Conservation (phyloP, 2,329 filamentous ascomycete genomes). For the Knufia petricola region DNA sequence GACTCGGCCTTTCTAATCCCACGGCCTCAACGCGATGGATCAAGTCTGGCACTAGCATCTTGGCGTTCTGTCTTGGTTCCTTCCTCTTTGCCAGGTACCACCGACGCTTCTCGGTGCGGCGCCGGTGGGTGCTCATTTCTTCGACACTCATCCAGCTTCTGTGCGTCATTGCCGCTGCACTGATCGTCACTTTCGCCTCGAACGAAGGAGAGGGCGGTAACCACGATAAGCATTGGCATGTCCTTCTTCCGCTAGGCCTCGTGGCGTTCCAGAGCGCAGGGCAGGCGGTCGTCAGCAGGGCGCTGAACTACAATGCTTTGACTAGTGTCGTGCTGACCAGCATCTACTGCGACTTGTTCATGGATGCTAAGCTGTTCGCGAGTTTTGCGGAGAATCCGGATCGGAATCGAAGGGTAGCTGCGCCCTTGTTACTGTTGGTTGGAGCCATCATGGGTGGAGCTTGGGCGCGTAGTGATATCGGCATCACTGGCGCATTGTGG, state of each 20-base stretch:
- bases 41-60: conserved; percentile 61
- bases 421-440: conserved; percentile 42
- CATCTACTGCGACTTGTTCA: conserved; percentile 72
- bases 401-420: conserved; percentile 43
- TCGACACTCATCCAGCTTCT: conserved; percentile 48
- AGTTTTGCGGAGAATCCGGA: conserved; percentile 38
- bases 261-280: conserved; percentile 70
- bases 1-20: conserved; percentile 58
- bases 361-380: conserved; percentile 45
- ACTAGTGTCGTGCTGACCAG: conserved; percentile 74
- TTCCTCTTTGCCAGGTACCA: conserved; percentile 63
- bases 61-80: conserved; percentile 61
- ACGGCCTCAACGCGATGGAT: conserved; percentile 51
- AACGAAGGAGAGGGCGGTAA: conserved; percentile 29
- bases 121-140: conserved; percentile 54
- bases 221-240: conserved; percentile 46
- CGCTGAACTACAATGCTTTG: conserved; percentile 58
- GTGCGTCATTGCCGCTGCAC: conserved; percentile 29
- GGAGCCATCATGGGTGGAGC: conserved; percentile 48
- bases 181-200: conserved; percentile 32
- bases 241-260: conserved; percentile 57
- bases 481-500: conserved; percentile 50
- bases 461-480: conserved; percentile 43
- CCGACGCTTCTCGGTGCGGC: conserved; percentile 50
- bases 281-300: conserved; percentile 64